A percentile compares a stretch with the other conserved stretches of the same genome.
Evolutionary conservation across 73 alveolate genomes (phyloP).

Genomic region (Tetrahymena borealis): DNA sequence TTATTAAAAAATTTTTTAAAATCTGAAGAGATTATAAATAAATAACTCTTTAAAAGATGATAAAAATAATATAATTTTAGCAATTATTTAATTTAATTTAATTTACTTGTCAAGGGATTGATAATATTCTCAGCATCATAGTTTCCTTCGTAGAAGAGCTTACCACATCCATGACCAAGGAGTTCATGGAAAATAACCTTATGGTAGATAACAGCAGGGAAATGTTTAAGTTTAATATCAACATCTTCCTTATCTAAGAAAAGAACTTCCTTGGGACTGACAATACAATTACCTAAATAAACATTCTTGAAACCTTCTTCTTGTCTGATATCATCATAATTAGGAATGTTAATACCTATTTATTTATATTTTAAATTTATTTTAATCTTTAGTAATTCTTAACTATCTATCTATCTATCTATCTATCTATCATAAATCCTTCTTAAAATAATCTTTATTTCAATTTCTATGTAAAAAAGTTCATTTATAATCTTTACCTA

Average conservation of each 20-base stretch:
- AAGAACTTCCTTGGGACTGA: slow-evolving; percentile 42
- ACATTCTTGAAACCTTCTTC: slow-evolving; percentile 86
- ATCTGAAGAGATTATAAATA: neutral
- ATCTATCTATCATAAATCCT: too few relatives aligned
- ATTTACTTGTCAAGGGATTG: slow-evolving; percentile 86
- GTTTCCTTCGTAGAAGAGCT: slow-evolving; percentile 68
- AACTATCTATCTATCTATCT: too few relatives aligned
- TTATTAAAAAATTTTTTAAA: slow-evolving; percentile 38
- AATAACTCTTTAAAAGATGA: neutral
- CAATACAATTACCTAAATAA: slow-evolving; percentile 65
- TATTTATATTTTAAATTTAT: neutral
- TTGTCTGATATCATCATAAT: slow-evolving; percentile 84
- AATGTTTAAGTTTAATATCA: neutral
- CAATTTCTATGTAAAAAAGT: neutral
- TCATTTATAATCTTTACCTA: neutral
- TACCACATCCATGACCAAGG: slow-evolving; percentile 94
- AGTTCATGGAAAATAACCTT: slow-evolving; percentile 86
- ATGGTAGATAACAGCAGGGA: neutral
- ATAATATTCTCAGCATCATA: slow-evolving; percentile 63
- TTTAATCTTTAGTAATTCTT: too few relatives aligned
- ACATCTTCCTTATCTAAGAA: neutral
- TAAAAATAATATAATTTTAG: neutral
- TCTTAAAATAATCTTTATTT: too few relatives aligned
- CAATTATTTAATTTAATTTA: neutral
- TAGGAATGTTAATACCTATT: slow-evolving; percentile 87